phyloP scores from a whole-genome alignment of 164 flowering plant species.

The Tinospora cordifolia region DNA sequence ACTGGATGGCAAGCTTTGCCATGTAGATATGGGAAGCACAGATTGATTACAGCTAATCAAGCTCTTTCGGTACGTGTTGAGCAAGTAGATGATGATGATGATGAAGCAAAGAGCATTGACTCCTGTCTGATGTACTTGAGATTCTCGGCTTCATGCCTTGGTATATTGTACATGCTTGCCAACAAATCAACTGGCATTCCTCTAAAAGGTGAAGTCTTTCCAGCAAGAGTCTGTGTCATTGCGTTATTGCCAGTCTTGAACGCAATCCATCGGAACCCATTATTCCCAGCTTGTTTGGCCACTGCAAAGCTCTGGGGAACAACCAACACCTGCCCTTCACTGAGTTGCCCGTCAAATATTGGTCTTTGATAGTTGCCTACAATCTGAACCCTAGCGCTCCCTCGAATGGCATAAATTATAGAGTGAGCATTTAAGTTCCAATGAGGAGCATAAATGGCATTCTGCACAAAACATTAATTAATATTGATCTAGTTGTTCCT shows the following conservation, averaged over 20 bases:
- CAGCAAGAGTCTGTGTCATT: conserved; percentile 24
- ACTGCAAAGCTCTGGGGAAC: conserved; percentile 38
- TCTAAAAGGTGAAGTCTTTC: conserved; percentile 33
- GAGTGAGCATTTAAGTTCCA: conserved; percentile 49
- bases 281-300: conserved; percentile 24
- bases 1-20: too few relatives aligned
- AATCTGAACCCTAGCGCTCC: conserved; percentile 35
- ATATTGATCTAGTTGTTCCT: too few relatives aligned
- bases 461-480: conserved; percentile 24
- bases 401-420: conserved; percentile 39
- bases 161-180: conserved; percentile 25
- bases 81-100: neutral
- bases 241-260: conserved; percentile 31
- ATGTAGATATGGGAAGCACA: too few relatives aligned
- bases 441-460: conserved; percentile 50
- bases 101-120: conserved; percentile 18
- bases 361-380: conserved; percentile 20
- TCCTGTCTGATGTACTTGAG: conserved; percentile 29
- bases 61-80: too few relatives aligned
- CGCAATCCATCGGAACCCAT: conserved; percentile 34
- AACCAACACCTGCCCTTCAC: conserved; percentile 30
- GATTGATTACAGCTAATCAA: too few relatives aligned
- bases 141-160: conserved; percentile 23
- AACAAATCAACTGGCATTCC: conserved; percentile 32
- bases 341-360: conserved; percentile 26